Base-by-base conservation (phyloP, 2,329 filamentous ascomycete genomes). In the Botrytis pseudocinerea region DNA sequence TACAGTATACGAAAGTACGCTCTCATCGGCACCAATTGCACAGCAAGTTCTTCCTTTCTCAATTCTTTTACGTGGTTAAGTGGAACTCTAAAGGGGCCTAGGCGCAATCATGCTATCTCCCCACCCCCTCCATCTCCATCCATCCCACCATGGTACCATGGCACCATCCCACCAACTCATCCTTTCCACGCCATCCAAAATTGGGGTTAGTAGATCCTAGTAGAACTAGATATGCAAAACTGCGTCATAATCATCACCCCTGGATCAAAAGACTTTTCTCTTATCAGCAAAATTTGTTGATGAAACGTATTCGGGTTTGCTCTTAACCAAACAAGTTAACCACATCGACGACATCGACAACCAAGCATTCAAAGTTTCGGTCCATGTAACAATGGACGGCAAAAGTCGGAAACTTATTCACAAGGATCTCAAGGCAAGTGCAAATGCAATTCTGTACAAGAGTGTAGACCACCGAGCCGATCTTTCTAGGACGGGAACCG, bases 21-120 rank as follows among this genome's bases (percentile, higher is more conserved):
- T 62, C 60, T 10, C 60, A 62, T 62, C 60, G 8, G 60, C 25
- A 44, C 25, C 32, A 44, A 9, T 60, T 57, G 4, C 48, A 51
- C 10, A 51, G 48, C 63, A 64, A 20, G 44, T 65, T 66, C 46
- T 54, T 64, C 10, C 46, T n/a, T 51, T 51, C 48, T 54, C 48
- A 16, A 54, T 54, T 54, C 32, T 51, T 51, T 66, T 66, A 66
- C 32, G 46, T 66, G 64, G 64, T 66, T 28, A 20, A 66, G 64
- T 54, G 64, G 64, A 54, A 51, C 32, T 66, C 32, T 64, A 9
- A 42, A 46, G n/a, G n/a, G 25, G 16, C 40, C 42, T 20, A 46
- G 62, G 28, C 42, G 22, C 32, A 22, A 54, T n/a, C 20, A 46
- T 57, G 51, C 32, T 57, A 28, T 12, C 46, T 54, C 32, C 32